Evolutionary conservation across 805 yeast genomes (phyloP).

Genomic region (Kodamaea hsintzibuensis): DNA sequence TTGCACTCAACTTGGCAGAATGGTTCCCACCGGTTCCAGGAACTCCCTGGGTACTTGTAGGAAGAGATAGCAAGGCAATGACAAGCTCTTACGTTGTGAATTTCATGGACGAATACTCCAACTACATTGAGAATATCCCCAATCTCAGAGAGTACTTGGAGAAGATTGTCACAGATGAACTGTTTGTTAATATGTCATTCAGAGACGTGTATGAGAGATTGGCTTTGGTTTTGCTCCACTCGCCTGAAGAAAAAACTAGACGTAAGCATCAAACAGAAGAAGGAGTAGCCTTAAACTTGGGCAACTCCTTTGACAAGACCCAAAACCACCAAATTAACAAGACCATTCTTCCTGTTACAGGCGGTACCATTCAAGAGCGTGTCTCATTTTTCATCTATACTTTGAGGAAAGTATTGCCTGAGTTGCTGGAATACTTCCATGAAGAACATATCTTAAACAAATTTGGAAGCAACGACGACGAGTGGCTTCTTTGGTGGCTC

Average conservation of each 20-base stretch:
- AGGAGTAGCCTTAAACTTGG: not conserved
- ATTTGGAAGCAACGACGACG: slow-evolving; percentile 62
- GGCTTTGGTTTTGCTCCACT: slow-evolving; percentile 71
- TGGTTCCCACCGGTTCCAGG: slow-evolving; percentile 74
- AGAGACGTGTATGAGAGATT: slow-evolving; percentile 73
- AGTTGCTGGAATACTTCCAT: slow-evolving; percentile 68
- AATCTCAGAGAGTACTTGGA: slow-evolving; percentile 24
- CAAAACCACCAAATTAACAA: slow-evolving; percentile 25
- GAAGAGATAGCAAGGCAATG: slow-evolving; percentile 43
- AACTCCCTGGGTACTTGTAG: slow-evolving; percentile 55
- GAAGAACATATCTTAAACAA: slow-evolving; percentile 77
- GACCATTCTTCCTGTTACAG: slow-evolving; percentile 50
- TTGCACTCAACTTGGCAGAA: slow-evolving; percentile 83
- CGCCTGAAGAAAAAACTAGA: slow-evolving; percentile 51
- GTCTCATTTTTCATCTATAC: slow-evolving; percentile 67
- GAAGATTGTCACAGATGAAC: slow-evolving; percentile 28
- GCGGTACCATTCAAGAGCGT: slow-evolving; percentile 66
- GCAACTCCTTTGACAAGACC: not conserved
- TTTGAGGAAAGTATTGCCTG: slow-evolving; percentile 68
- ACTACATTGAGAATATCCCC: slow-evolving; percentile 35
- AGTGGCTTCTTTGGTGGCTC: slow-evolving; percentile 95
- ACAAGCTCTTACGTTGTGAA: slow-evolving; percentile 30
- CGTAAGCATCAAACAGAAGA: slow-evolving; percentile 5
- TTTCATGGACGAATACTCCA: slow-evolving; percentile 38
- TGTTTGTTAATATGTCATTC: slow-evolving; percentile 47